Conservation (phyloP, 768 basidiomycete species). For the Termitomyces sp. region DNA sequence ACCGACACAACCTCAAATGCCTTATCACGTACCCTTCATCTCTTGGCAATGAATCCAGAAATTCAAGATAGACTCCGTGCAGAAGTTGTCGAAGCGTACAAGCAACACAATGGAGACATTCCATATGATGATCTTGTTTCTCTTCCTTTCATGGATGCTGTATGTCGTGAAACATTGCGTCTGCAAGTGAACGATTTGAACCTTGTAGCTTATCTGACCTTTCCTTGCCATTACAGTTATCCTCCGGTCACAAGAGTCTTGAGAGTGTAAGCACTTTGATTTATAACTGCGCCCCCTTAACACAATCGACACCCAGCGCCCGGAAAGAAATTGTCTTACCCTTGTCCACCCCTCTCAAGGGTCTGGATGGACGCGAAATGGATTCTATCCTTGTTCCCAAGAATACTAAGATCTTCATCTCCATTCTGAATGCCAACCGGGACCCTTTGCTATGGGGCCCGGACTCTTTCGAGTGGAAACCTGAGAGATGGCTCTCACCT, state of each 20-base stretch:
- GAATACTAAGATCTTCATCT: slow-evolving; percentile 23
- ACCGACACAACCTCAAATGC: slow-evolving; percentile 29
- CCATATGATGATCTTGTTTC: slow-evolving; percentile 15
- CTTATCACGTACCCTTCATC: slow-evolving; percentile 21
- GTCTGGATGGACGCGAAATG: slow-evolving; percentile 22
- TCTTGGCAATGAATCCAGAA: slow-evolving; percentile 16
- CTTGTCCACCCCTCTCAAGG: slow-evolving; percentile 23
- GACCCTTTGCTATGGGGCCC: slow-evolving; percentile 30
- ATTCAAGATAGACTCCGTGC: slow-evolving; percentile 24
- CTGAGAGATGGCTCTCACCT: slow-evolving; percentile 32
- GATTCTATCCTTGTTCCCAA: slow-evolving; percentile 24
- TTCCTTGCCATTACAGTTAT: slow-evolving; percentile 2
- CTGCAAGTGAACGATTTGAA: slow-evolving; percentile 17
- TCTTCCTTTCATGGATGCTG: slow-evolving; percentile 19
- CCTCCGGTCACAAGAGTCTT: slow-evolving; percentile 15
- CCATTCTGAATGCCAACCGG: slow-evolving; percentile 24
- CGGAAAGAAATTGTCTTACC: slow-evolving; percentile 26
- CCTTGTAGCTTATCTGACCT: not conserved
- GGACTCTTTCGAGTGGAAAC: slow-evolving; percentile 34
- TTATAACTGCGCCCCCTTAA: slow-evolving; percentile 7
- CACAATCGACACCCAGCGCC: slow-evolving; percentile 16
- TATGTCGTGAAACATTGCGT: slow-evolving; percentile 15
- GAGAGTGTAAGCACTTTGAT: slow-evolving; percentile 10
- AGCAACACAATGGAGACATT: slow-evolving; percentile 8
- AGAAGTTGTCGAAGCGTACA: slow-evolving; percentile 27